Base-by-base conservation (phyloP, 129 eudicot species). In the Chrysanthemum seticuspe region DNA sequence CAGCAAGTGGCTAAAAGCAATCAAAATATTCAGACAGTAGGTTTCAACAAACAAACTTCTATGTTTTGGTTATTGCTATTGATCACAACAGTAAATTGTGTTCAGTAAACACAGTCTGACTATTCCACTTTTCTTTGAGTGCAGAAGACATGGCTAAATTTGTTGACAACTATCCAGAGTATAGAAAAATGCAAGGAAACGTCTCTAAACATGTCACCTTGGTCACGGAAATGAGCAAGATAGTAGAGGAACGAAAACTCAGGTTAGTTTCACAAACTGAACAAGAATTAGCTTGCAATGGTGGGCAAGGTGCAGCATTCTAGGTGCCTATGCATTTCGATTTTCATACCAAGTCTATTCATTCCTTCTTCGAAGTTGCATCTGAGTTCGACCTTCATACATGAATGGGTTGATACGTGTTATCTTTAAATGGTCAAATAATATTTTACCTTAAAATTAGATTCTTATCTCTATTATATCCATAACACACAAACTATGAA, bases 61-160 rank as follows among this genome's bases (percentile, higher is more conserved):
- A 50, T 76, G 13, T 15, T 68, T 34, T 47, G 70, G 15, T 74
- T 69, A 53, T 54, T 72, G 60, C 21, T 67, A 40, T 48, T 76
- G 63, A 56, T 54, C 64, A 60, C 55, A 58, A 50, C 70, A 58
- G 79, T 59, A 59, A 65, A 72, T 36, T 36, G 50, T 65, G 12
- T 63, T 53, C 14, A 44, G 70, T 62, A 25, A 62, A 58, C 74
- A 72, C 45, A 48, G 50, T 50, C 57, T 73, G 68, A 72, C 47
- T 25, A 11, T 50, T 51, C 4, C 15, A 67, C 4, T 74, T 65
- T 60, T 68, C 53, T 54, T 49, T 19, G 74, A 81, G 70, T 78
- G 75, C 99, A 90, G 99, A 95, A 80, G 99, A 95, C 80, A 95
- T 95, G 96, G 96, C 97, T 47, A 90, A 90, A 82, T 95, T 95